phyloP scores from a whole-genome alignment of 2,329 filamentous ascomycete genomes.

The Fusarium sp. region DNA sequence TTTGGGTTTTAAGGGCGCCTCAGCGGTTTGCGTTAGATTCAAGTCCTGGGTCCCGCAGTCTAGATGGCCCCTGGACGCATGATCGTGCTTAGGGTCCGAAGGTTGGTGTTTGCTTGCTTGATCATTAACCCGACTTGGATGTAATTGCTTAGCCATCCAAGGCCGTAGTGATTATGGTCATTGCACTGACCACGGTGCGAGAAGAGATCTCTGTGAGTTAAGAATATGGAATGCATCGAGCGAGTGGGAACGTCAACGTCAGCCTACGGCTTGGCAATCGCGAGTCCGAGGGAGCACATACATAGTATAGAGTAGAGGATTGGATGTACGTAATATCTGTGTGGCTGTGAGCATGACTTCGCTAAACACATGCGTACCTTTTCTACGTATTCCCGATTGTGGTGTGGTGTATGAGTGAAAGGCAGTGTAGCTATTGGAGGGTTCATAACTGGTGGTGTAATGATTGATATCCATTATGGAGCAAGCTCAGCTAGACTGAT shows the following conservation, averaged over 20 bases:
- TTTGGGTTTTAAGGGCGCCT: slow-evolving; percentile 17
- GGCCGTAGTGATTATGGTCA: slow-evolving; percentile 1
- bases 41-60: slow-evolving; percentile 13
- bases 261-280: slow-evolving; percentile 41
- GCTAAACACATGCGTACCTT: slow-evolving; percentile 34
- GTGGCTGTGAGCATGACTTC: slow-evolving; percentile 41
- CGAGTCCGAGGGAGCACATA: slow-evolving; percentile 9
- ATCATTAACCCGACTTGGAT: slow-evolving; percentile 10
- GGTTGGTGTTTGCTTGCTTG: slow-evolving; percentile 10
- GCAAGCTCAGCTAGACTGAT: slow-evolving; percentile 2
- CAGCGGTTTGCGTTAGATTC: slow-evolving; percentile 17
- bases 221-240: slow-evolving; percentile 8
- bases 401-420: slow-evolving; percentile 25
- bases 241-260: slow-evolving; percentile 39
- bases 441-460: slow-evolving; percentile 19
- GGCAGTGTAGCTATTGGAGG: slow-evolving; percentile 33
- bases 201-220: slow-evolving; percentile 11
- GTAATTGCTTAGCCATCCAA: slow-evolving; percentile 23
- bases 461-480: neutral
- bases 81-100: slow-evolving; percentile 9
- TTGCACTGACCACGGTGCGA: slow-evolving; percentile 17
- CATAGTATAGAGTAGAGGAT: too few relatives aligned
- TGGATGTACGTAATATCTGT: slow-evolving; percentile 22
- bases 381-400: slow-evolving; percentile 11
- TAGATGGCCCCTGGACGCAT: slow-evolving; percentile 18